Percentiles rank a stretch among this genome's conserved stretches.
Conservation (phyloP, 495 filamentous ascomycete genomes). For the Gamarada debralockiae region DNA sequence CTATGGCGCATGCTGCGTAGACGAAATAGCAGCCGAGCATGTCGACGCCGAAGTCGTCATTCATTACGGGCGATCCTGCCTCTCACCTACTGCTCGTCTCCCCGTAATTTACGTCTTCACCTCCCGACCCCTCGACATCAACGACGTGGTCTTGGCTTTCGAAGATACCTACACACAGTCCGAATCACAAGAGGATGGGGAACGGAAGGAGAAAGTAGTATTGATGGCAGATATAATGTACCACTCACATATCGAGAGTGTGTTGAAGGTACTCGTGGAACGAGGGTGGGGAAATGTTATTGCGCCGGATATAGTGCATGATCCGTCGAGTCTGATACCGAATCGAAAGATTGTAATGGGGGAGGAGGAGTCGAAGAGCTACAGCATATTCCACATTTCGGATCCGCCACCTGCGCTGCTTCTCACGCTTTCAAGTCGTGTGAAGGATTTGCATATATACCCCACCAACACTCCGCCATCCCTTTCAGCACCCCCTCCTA, state of each 20-base stretch:
- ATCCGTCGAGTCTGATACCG: slow-evolving; percentile 79
- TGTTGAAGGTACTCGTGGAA: slow-evolving; percentile 45
- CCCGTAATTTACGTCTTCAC: slow-evolving; percentile 95
- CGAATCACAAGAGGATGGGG: too few relatives aligned
- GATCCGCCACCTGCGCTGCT: slow-evolving; percentile 79
- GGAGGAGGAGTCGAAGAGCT: slow-evolving; percentile 55
- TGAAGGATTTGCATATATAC: slow-evolving; percentile 74
- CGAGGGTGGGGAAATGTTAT: slow-evolving; percentile 69
- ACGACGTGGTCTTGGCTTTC: slow-evolving; percentile 57
- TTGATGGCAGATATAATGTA: slow-evolving; percentile 91
- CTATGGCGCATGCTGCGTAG: slow-evolving; percentile 95
- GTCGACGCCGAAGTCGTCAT: slow-evolving; percentile 86
- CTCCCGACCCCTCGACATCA: slow-evolving; percentile 55
- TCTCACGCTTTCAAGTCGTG: slow-evolving; percentile 80
- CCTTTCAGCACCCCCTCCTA: slow-evolving; percentile 40
- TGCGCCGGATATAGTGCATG: slow-evolving; percentile 66
- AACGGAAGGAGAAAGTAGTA: slow-evolving; percentile 62
- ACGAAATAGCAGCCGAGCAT: slow-evolving; percentile 96
- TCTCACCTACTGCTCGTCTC: slow-evolving; percentile 84
- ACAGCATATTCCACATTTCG: slow-evolving; percentile 87
- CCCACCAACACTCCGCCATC: slow-evolving; percentile 46
- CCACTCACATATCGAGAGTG: slow-evolving; percentile 56
- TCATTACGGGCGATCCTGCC: slow-evolving; percentile 89
- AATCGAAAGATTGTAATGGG: slow-evolving; percentile 57
- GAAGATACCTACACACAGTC: slow-evolving; percentile 61